These are phyloP conservation scores for Nothophytophthora sp. DNA, from an alignment of 352 stramenopile species.

Conservation along the genomic window DNA sequence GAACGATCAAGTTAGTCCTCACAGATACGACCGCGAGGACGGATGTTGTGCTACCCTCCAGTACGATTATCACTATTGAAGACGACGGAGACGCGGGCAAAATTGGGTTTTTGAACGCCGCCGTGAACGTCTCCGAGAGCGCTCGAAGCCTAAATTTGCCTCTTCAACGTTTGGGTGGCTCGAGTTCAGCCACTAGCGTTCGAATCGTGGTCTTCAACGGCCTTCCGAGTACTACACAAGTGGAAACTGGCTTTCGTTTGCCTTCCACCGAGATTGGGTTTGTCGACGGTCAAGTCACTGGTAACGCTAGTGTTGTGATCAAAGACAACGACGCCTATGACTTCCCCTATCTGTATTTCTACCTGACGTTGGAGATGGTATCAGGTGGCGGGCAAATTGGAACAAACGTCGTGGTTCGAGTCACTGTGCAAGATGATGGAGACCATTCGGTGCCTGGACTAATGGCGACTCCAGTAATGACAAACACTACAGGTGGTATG, in stretches of 20 bases:
- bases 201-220: conserved; percentile 14
- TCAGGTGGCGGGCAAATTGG: conserved; percentile 35
- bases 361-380: conserved; percentile 26
- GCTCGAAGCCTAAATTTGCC: conserved; percentile 20
- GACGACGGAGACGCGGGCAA: conserved; percentile 61
- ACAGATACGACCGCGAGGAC: conserved; percentile 41
- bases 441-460: conserved; percentile 44
- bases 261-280: conserved; percentile 30
- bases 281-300: conserved; percentile 25
- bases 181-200: conserved; percentile 33
- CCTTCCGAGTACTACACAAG: conserved; percentile 13
- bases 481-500: conserved; percentile 48
- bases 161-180: conserved; percentile 32
- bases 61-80: conserved; percentile 31
- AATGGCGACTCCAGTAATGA: conserved; percentile 13
- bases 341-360: conserved; percentile 51
- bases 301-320: conserved; percentile 32
- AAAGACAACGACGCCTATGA: conserved; percentile 46
- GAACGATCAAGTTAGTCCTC: conserved; percentile 33
- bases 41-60: conserved; percentile 19
- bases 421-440: conserved; percentile 52
- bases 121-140: conserved; percentile 30
- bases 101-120: conserved; percentile 37
- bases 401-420: conserved; percentile 15
- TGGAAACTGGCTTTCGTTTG: conserved; percentile 34